Conservation (phyloP, 352 stramenopile species). For the Sclerospora graminicola region DNA sequence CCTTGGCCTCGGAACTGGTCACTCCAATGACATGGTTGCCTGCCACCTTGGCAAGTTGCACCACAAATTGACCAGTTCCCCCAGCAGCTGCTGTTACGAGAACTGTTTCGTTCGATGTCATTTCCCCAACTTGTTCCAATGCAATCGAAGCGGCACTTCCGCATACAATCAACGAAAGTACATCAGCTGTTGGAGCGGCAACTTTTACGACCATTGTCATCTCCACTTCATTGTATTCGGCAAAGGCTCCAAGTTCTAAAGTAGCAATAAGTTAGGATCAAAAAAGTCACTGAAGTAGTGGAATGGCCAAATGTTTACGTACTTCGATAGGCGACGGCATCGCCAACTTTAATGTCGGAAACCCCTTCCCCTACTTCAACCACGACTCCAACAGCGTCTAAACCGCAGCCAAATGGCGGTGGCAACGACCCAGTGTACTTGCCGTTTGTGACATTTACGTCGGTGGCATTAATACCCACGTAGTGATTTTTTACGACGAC, state of each 20-base stretch:
- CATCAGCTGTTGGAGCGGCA: constrained; percentile 7
- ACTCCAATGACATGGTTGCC: constrained; percentile 21
- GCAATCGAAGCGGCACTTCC: constrained; percentile 14
- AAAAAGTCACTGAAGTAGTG: too few species aligned
- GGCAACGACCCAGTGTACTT: constrained; percentile 17
- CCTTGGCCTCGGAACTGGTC: constrained; percentile 18
- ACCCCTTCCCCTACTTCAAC: constrained; percentile 25
- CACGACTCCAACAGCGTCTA: constrained; percentile 34
- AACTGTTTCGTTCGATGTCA: constrained; percentile 15
- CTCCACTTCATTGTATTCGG: constrained; percentile 13
- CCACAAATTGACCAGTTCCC: constrained; percentile 13
- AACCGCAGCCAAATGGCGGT: constrained; percentile 37
- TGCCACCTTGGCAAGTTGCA: constrained; percentile 16
- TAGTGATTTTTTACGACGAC: constrained; percentile 23
- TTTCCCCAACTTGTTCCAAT: constrained; percentile 16
- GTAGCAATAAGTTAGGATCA: too few species aligned
- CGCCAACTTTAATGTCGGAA: constrained; percentile 28
- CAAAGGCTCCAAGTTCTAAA: constrained; percentile 9
- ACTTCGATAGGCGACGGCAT: constrained; percentile 29
- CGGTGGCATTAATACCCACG: constrained; percentile 39
- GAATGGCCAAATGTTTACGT: too few species aligned
- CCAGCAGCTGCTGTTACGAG: constrained; percentile 17
- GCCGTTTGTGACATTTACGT: constrained; percentile 38
- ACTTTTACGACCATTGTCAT: constrained; percentile 14
- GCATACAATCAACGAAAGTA: constrained; percentile 16